phyloP scores from a whole-genome alignment of 139 green algal genomes.

The Mychonastes homosphaera region DNA sequence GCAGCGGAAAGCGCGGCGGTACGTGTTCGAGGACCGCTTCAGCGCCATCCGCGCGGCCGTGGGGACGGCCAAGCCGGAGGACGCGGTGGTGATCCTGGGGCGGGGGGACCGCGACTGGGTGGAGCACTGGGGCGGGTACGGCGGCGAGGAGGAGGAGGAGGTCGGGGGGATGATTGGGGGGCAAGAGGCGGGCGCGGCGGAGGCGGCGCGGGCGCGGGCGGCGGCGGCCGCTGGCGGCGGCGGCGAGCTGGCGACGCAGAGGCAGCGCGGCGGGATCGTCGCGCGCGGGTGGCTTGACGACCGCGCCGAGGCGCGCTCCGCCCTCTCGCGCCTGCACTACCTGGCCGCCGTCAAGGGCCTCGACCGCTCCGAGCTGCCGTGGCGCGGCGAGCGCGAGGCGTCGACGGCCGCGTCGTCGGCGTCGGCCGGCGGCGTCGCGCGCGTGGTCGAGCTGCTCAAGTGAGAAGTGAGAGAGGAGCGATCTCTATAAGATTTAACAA shows the following conservation, averaged over 20 bases:
- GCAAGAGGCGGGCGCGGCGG: constrained; percentile 13
- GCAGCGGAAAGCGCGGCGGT: constrained; percentile 38
- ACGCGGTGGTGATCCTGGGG: constrained; percentile 85
- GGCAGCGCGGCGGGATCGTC: too few relatives aligned
- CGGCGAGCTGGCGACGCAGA: too few relatives aligned
- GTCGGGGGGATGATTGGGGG: constrained; percentile 76
- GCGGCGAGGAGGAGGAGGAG: constrained; percentile 27
- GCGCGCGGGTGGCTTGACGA: too few relatives aligned
- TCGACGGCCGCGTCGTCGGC: too few relatives aligned
- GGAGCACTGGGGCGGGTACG: constrained; percentile 44
- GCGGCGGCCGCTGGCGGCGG: too few relatives aligned
- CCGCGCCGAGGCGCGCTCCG: constrained; percentile 68
- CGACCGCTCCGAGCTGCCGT: constrained; percentile 30
- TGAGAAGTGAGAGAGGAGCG: too few relatives aligned
- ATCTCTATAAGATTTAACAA: too few relatives aligned
- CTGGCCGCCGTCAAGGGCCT: constrained; percentile 40
- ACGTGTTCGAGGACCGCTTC: constrained; percentile 65
- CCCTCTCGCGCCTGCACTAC: constrained; percentile 55
- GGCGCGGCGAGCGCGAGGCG: constrained; percentile 25
- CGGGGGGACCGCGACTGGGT: constrained; percentile 66
- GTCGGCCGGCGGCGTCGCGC: too few relatives aligned
- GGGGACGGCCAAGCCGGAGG: constrained; percentile 62
- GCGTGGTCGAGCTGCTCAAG: too few relatives aligned
- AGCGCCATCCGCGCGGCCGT: constrained; percentile 90
- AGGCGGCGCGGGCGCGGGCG: too few relatives aligned